Percentiles rank a stretch among this genome's conserved stretches.
Evolutionary conservation across 2,329 filamentous ascomycete genomes (phyloP).

Genomic region (Aspergillus oerlinghausenensis): DNA sequence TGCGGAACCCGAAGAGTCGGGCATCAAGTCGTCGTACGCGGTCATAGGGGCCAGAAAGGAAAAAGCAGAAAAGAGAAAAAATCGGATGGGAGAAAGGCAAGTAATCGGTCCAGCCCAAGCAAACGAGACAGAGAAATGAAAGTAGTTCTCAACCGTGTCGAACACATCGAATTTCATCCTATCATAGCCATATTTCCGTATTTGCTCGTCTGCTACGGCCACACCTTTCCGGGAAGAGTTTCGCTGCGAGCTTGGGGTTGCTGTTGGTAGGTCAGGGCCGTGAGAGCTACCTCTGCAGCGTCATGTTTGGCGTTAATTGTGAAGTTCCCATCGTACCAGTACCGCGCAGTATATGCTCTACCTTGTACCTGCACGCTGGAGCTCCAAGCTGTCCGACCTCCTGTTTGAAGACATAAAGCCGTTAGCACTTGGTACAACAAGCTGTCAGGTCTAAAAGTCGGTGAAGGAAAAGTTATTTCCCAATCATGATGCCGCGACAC

Average conservation of each 20-base stretch:
- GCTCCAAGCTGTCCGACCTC: constrained; percentile 87
- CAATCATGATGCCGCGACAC: constrained; percentile 19
- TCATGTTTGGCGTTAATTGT: constrained; percentile 86
- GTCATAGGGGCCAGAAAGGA: neutral
- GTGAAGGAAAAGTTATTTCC: constrained; percentile 30
- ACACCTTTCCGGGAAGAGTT: constrained; percentile 21
- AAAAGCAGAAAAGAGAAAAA: neutral
- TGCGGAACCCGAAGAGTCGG: neutral
- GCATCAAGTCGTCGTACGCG: constrained; percentile 1
- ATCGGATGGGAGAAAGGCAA: neutral
- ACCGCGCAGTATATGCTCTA: constrained; percentile 64
- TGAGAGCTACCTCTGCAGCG: constrained; percentile 72
- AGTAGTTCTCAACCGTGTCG: neutral
- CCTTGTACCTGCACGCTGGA: constrained; percentile 70
- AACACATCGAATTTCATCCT: neutral
- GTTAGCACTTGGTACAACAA: constrained; percentile 19
- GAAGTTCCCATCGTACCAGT: constrained; percentile 87
- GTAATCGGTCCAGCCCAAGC: neutral
- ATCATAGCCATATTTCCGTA: constrained; percentile 6
- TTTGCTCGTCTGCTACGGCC: constrained; percentile 11
- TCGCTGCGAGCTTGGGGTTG: constrained; percentile 10
- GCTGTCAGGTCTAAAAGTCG: constrained; percentile 28
- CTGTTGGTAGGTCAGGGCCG: constrained; percentile 23
- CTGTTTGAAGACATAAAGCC: constrained; percentile 43
- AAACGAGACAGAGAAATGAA: neutral